A percentile compares a stretch with the other conserved stretches of the same genome.
Conservation (phyloP, 2,329 filamentous ascomycete genomes). For the Harringtonia lauricola region DNA sequence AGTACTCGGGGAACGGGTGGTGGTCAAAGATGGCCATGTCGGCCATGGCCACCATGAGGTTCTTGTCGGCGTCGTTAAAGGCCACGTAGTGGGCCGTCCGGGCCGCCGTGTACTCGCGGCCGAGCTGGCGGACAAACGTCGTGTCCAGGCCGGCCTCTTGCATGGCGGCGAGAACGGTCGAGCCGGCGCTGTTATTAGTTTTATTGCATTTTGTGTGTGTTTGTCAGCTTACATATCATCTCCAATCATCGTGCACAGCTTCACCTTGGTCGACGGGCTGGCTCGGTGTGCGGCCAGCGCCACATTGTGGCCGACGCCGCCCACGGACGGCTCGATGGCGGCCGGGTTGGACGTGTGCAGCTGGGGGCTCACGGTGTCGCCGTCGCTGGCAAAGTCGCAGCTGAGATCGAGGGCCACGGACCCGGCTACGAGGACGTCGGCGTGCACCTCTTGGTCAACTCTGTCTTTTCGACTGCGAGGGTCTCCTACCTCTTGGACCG, state of each 20-base stretch:
- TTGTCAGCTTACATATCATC: conserved; percentile 53
- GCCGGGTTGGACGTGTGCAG: conserved; percentile 81
- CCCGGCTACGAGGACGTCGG: conserved; percentile 78
- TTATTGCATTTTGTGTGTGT: background rate
- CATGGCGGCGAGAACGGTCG: conserved; percentile 58
- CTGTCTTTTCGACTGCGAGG: background rate
- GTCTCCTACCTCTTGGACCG: no score
- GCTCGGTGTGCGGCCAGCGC: conserved; percentile 68
- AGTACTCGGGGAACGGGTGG: conserved; percentile 38
- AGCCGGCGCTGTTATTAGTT: conserved; percentile 48
- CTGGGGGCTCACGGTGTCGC: conserved; percentile 28
- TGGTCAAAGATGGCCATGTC: conserved; percentile 80
- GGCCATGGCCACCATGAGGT: conserved; percentile 85
- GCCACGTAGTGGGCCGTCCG: conserved; percentile 87
- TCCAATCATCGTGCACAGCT: conserved; percentile 70
- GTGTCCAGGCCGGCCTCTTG: conserved; percentile 52
- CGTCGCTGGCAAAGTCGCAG: conserved; percentile 54
- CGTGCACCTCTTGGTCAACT: no score
- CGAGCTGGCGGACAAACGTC: conserved; percentile 48
- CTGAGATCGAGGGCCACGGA: conserved; percentile 79
- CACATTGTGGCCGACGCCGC: conserved; percentile 88
- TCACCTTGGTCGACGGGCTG: conserved; percentile 48
- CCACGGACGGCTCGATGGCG: conserved; percentile 68
- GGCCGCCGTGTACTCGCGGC: conserved; percentile 31
- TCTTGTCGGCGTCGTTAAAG: conserved; percentile 73